These are phyloP conservation scores for Nakazawaea anatomiae DNA, from an alignment of 805 yeast genomes.

Conservation along the genomic window DNA sequence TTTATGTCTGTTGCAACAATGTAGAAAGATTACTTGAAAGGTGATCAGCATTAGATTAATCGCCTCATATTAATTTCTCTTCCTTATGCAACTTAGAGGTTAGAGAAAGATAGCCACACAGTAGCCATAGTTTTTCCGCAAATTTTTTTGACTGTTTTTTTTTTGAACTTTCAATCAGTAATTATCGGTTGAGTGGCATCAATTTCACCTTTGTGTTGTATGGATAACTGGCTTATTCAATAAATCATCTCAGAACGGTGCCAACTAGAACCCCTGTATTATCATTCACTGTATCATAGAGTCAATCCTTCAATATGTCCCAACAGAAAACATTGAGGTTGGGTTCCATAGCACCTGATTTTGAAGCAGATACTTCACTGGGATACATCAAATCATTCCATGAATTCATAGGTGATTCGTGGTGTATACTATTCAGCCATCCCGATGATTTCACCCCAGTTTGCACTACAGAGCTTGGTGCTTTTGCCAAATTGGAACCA, in stretches of 20 bases:
- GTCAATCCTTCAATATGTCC: neutral
- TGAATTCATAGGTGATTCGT: conserved; percentile 52
- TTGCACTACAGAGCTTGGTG: conserved; percentile 75
- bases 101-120: neutral
- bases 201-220: too few species aligned
- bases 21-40: too few species aligned
- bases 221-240: too few species aligned
- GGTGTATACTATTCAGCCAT: conserved; percentile 68
- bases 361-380: conserved; percentile 54
- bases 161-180: conserved; percentile 11
- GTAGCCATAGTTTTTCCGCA: conserved; percentile 2
- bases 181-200: neutral
- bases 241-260: too few species aligned
- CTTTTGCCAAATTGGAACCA: conserved; percentile 65
- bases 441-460: conserved; percentile 80
- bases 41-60: too few species aligned
- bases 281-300: too few species aligned
- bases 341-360: conserved; percentile 68
- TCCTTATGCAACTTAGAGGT: too few species aligned
- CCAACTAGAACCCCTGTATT: too few species aligned
- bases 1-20: neutral
- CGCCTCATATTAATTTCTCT: too few species aligned
- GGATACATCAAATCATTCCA: conserved; percentile 52
- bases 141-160: conserved; percentile 2
- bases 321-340: conserved; percentile 29